Conservation (phyloP, 257 asterid genomes). For the Handroanthus guayacan region DNA sequence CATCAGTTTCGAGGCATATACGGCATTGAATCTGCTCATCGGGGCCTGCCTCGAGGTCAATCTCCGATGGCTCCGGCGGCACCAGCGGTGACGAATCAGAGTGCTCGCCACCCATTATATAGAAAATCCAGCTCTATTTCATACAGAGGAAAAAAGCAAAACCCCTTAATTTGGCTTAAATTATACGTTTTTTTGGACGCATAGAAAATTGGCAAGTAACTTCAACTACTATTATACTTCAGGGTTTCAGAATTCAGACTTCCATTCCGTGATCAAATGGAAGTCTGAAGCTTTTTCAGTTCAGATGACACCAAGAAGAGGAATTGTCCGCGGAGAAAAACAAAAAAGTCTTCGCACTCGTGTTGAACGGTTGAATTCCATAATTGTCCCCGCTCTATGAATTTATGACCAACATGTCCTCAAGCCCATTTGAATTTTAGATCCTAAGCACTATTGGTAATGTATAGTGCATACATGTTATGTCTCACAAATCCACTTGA, state of each 20-base stretch:
- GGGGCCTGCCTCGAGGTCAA: conserved; percentile 96
- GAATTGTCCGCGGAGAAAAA: background rate
- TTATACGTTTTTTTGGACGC: background rate
- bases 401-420: background rate
- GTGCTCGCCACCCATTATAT: conserved; percentile 55
- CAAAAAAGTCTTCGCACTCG: background rate
- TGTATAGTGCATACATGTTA: too few relatives aligned
- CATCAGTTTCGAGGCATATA: conserved; percentile 95
- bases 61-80: conserved; percentile 78
- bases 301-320: background rate
- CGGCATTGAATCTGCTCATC: conserved; percentile 97
- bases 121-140: conserved; percentile 31
- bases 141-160: conserved; percentile 2
- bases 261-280: background rate
- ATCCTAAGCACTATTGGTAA: too few relatives aligned
- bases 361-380: background rate
- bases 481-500: too few relatives aligned
- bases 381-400: background rate
- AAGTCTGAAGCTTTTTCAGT: background rate
- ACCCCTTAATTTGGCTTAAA: conserved; percentile 7
- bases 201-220: background rate
- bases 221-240: background rate
- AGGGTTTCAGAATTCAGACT: background rate
- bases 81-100: conserved; percentile 74
- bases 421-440: background rate